Evolutionary conservation across 2,329 filamentous ascomycete species (phyloP), one percentile per base, ranked within the genome.

Genomic region (Sclerotiophoma versabilis): DNA sequence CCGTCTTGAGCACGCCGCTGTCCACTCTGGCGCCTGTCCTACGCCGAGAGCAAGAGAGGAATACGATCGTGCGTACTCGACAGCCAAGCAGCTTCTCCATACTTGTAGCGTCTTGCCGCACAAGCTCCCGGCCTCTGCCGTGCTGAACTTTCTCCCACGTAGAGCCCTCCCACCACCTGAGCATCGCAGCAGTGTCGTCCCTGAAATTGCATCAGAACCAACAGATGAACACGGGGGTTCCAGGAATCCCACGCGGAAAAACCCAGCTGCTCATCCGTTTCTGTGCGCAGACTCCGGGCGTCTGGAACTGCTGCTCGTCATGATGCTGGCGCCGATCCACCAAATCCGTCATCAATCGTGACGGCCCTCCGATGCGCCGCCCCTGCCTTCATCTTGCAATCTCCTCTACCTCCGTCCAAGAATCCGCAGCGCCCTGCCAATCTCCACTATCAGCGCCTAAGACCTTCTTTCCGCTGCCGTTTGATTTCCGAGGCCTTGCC

Each of bases 151-250:
- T 29, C 27, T 26, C 27, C 36, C 37, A 23, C 34, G 29, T 37
- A 41, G 33, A 15, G 32, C 20, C 33, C 17, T 47, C 9, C 15
- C 33, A 26, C 17, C 12, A 25, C 10, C n/a, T 26, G 19, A 2
- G n/a, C 34, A 26, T 33, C 39, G 20, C 25, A 14, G 44, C 50
- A 11, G 1, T 34, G 20, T 33, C 8, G 29, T 32, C 33, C 45
- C 41, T 54, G 51, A 54, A 54, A 54, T 54, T 54, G 51, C 46
- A 33, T 29, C 51, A 48, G 22, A 23, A 45, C 10, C 42, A n/a
- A 33, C 44, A 49, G 38, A 49, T 45, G 45, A 49, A 46, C 51
- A 39, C 51, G 39, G 33, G 46, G 51, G 45, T 45, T 10, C 45
- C 51, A 54, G 49, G 51, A 43, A 19, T 26, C 39, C 45, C 45